These are phyloP conservation scores for Pulicaria dysenterica DNA, from an alignment of 129 eudicot genomes.

Conservation along the genomic window DNA sequence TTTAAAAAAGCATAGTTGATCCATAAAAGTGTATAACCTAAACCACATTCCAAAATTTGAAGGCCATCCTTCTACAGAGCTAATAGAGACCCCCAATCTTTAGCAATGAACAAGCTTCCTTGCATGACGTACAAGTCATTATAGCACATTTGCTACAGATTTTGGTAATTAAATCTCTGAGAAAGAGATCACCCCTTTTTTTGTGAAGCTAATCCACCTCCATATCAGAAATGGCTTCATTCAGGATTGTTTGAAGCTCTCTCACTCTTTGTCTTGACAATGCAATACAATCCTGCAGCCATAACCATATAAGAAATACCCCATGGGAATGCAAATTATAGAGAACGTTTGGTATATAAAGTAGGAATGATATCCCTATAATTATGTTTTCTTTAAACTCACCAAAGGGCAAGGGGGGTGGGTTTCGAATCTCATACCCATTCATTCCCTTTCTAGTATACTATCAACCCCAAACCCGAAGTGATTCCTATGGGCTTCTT, in stretches of 20 bases:
- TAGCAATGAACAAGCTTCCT: constrained; percentile 13
- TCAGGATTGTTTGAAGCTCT: constrained; percentile 69
- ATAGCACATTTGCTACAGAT: constrained; percentile 7
- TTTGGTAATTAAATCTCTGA: constrained; percentile 1
- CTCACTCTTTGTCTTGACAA: constrained; percentile 76
- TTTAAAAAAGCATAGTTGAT: constrained; percentile 17
- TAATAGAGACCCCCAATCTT: constrained; percentile 21
- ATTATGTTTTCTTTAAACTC: too few relatives aligned
- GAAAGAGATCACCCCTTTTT: not conserved
- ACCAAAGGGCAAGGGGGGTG: too few relatives aligned
- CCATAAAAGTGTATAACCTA: constrained; percentile 2
- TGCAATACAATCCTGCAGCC: constrained; percentile 78
- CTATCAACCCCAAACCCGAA: too few relatives aligned
- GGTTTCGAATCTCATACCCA: too few relatives aligned
- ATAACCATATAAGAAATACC: not conserved
- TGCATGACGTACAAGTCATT: constrained; percentile 19
- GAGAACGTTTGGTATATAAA: too few relatives aligned
- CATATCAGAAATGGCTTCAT: constrained; percentile 79
- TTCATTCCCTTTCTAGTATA: too few relatives aligned
- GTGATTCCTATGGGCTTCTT: not conserved
- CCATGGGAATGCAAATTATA: too few relatives aligned
- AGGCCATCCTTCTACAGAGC: constrained; percentile 16
- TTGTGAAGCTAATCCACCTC: constrained; percentile 58
- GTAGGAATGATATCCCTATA: too few relatives aligned
- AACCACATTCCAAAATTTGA: constrained; percentile 26